Conservation (phyloP, 768 basidiomycete genomes). For the Mycena rosella region DNA sequence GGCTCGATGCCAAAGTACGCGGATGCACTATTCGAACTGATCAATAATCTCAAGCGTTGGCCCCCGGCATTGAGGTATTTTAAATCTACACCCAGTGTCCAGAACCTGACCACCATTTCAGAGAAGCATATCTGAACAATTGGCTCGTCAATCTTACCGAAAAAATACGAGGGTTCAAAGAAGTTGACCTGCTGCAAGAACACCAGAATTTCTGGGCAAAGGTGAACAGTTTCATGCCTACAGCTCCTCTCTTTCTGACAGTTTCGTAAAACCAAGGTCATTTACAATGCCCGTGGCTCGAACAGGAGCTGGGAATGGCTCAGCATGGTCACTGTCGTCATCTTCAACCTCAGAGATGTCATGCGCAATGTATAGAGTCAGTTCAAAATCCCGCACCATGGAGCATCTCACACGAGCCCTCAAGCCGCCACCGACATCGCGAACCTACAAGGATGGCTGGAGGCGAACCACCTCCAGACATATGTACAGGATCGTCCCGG, state of each 20-base stretch:
- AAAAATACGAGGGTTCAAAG: not conserved
- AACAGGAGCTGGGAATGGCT: conserved; percentile 34
- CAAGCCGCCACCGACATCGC: not conserved
- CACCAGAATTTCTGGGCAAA: conserved; percentile 45
- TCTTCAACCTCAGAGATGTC: not conserved
- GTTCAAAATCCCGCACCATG: conserved; percentile 1
- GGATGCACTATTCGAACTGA: conserved; percentile 24
- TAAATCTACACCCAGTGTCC: too few relatives aligned
- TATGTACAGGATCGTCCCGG: conserved; percentile 18
- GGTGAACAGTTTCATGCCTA: too few relatives aligned
- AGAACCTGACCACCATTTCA: too few relatives aligned
- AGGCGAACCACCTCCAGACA: conserved; percentile 25
- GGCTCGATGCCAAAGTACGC: conserved; percentile 35
- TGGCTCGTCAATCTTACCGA: not conserved
- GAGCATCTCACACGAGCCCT: not conserved
- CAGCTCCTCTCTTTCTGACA: too few relatives aligned
- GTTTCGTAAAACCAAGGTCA: too few relatives aligned
- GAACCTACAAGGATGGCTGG: conserved; percentile 24
- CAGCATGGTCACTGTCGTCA: conserved; percentile 17
- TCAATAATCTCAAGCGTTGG: conserved; percentile 15
- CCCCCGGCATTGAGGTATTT: not conserved
- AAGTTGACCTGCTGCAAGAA: not conserved
- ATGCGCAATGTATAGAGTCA: not conserved
- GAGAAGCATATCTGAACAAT: not conserved
- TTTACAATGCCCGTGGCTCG: conserved; percentile 26